Evolutionary conservation across 306 rosid genomes (phyloP).

Genomic region (Vicia sativa): DNA sequence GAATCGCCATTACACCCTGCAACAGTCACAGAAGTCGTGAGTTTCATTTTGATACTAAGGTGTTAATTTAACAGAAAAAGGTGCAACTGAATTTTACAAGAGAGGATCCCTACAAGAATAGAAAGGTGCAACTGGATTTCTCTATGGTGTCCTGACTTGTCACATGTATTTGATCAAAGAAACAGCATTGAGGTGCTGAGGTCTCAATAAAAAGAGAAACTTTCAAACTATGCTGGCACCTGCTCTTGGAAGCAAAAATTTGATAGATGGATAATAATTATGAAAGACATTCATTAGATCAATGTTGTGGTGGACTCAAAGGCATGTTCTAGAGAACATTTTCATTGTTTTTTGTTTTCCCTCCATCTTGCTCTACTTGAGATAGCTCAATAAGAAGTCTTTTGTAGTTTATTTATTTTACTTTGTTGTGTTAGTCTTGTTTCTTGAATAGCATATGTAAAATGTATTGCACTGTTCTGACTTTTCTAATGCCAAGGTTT

Average conservation of each 20-base stretch:
- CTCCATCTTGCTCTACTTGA: too few species aligned
- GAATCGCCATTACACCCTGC: conserved; percentile 98
- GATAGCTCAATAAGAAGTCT: too few species aligned
- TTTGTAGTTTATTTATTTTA: too few species aligned
- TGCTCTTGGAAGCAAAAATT: neutral
- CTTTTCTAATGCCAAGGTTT: too few species aligned
- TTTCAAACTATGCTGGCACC: conserved; percentile 12
- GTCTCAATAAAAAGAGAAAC: conserved; percentile 18
- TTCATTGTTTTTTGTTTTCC: too few species aligned
- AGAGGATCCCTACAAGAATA: neutral
- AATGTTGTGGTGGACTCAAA: neutral
- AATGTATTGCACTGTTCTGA: too few species aligned
- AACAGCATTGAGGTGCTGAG: conserved; percentile 16
- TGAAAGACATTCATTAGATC: neutral
- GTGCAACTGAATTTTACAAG: neutral
- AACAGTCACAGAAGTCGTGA: conserved; percentile 38
- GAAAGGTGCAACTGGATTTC: conserved; percentile 11
- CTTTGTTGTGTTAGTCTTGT: too few species aligned
- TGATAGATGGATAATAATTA: neutral
- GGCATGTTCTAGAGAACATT: neutral
- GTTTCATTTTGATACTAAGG: conserved; percentile 23
- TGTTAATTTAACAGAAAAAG: conserved; percentile 10
- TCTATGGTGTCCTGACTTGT: neutral
- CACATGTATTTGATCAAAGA: conserved; percentile 6
- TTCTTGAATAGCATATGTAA: too few species aligned